Base-by-base conservation (phyloP, 2,329 filamentous ascomycete species). In the Xenoacremonium recifei region DNA sequence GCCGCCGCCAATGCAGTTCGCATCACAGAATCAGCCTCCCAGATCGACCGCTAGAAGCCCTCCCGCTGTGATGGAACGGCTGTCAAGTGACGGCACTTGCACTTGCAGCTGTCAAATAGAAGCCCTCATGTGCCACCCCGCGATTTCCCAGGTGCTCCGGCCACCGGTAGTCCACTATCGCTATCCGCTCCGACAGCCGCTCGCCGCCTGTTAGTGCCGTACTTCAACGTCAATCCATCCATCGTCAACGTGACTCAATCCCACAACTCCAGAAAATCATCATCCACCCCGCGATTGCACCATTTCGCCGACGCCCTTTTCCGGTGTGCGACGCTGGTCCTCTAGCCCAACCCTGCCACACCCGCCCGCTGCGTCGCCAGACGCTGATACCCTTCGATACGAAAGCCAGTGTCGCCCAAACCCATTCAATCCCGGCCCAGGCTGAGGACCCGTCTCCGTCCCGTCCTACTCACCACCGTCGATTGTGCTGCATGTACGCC, bases 261-360 rank as follows among this genome's bases (percentile, higher is more conserved):
- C 43, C 53, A 58, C 52, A 57, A 56, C 45, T 46, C 38, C 38
- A 44, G 45, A 42, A 55, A 56, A 49, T 43, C 48, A 44, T 42
- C 41, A 37, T 49, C 44, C 50, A n/a, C 40, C 49, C 45, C 54
- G 49, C 44, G 36, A 55, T 57, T 49, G 54, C 54, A 49, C 54
- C 48, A 55, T 53, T 32, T 16, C 45, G 40, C 40, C 50, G 40
- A 35, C 44, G 37, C 51, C 7, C 39, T 49, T 37, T 49, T 35
- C n/a, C 13, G 34, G 42, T 48, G 37, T 40, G 33, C 23, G 21
- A 21, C 43, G 13, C 42, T 27, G 21, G 35, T 37, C 34, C 41
- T 13, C 42, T 23, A 21, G 36, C 36, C 35, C 37, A 57, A 54
- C 40, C 36, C 39, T 33, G 35, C 25, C 18, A 30, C 33, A 31